Evolutionary conservation across 257 asterid species (phyloP), one percentile per base, ranked within the genome.

Genomic region (Leptodermis oblonga): DNA sequence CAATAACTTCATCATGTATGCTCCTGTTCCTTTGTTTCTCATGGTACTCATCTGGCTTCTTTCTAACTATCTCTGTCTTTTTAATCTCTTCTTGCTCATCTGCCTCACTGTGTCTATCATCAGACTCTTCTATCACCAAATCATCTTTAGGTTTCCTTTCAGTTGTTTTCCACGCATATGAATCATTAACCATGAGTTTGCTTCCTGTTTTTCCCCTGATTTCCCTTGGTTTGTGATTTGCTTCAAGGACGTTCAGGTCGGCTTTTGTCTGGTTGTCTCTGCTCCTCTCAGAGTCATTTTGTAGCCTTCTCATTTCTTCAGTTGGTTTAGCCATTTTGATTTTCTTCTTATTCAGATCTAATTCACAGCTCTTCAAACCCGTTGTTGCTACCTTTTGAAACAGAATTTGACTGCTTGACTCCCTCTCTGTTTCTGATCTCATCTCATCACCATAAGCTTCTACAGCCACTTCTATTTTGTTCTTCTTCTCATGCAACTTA

Each of bases 111-210:
- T 43, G 77, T 42, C 74, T 77, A 63, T 77, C 72, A 66, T 77
- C 85, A 73, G 62, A 72, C 54, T 79, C 82, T 61, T 79, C 82
- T 62, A 61, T 52, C 72, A 45, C 65, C 65, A 76, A 71, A 70
- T 67, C 68, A 56, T 48, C 75, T 36, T 64, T 63, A 31, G 43
- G 66, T 73, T 69, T 81, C 69, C 51, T 74, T 74, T 76, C 72
- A 76, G 60, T 65, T 69, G 70, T 74, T 64, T 80, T 59, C 39
- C 37, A 69, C 37, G 70, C 67, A 76, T 67, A 78, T 73, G 79
- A 66, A 79, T 76, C 76, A 65, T 31, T 31, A 22, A 18, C 53
- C 33, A 48, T 72, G 72, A 77, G 70, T 70, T 70, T 77, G 56
- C 60, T 66, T 28, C 80, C 82, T 70, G 58, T 43, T 79, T 51